phyloP scores from a whole-genome alignment of 805 yeast species.

The Candida germanica region DNA sequence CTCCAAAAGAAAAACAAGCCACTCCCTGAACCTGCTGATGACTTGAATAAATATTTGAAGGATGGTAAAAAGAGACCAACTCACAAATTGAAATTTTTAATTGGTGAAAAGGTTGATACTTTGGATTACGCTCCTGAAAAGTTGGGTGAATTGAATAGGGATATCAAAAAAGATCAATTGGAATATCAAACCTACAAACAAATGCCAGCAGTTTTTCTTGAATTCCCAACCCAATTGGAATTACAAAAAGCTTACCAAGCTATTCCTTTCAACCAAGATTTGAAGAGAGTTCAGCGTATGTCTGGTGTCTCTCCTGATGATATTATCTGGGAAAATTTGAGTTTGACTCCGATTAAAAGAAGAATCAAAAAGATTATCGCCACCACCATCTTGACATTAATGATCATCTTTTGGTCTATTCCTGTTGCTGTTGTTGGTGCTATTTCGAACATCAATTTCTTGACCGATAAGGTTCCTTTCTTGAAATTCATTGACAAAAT shows the following conservation, averaged over 20 bases:
- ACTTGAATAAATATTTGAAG: conserved; percentile 62
- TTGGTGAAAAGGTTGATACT: conserved; percentile 84
- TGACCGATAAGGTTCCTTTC: conserved; percentile 51
- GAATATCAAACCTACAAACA: conserved; percentile 49
- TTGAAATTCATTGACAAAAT: conserved; percentile 54
- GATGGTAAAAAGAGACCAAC: conserved; percentile 73
- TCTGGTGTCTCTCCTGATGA: conserved; percentile 79
- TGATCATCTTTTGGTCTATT: conserved; percentile 67
- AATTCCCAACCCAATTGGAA: conserved; percentile 80
- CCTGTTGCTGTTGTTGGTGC: conserved; percentile 80
- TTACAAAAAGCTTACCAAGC: conserved; percentile 88
- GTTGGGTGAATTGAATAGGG: conserved; percentile 64
- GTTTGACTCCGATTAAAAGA: conserved; percentile 56
- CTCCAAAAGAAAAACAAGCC: conserved; percentile 55
- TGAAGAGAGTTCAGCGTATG: conserved; percentile 44
- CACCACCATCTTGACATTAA: conserved; percentile 55
- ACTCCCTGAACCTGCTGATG: conserved; percentile 55
- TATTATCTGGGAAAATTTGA: conserved; percentile 76
- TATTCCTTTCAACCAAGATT: conserved; percentile 53
- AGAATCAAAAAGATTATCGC: conserved; percentile 56
- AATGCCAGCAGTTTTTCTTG: conserved; percentile 70
- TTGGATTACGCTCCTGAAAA: conserved; percentile 67
- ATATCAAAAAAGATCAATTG: conserved; percentile 58
- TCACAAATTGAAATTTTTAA: conserved; percentile 64
- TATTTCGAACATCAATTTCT: conserved; percentile 62